A percentile compares a stretch with the other conserved stretches of the same genome.
These are phyloP conservation scores for Diplodia scrobiculata DNA, from an alignment of 2,329 filamentous ascomycete genomes.

Conservation along the genomic window DNA sequence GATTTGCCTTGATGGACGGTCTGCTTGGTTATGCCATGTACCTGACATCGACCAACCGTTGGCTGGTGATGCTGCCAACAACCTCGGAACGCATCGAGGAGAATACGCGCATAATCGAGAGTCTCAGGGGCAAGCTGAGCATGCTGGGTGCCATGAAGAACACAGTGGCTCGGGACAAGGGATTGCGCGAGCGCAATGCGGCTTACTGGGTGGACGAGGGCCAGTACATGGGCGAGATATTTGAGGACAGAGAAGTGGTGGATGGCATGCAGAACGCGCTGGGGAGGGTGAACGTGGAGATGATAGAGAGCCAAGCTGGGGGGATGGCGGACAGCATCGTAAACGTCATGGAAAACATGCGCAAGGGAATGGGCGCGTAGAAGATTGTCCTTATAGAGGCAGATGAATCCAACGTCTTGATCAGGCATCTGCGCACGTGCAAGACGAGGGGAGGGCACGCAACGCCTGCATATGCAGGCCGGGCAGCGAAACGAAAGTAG, in stretches of 20 bases:
- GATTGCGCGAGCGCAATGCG: slow-evolving; percentile 65
- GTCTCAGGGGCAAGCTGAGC: slow-evolving; percentile 66
- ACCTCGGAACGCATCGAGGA: slow-evolving; percentile 68
- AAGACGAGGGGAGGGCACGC: background rate
- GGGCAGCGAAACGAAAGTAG: slow-evolving; percentile 1
- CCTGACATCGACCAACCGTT: slow-evolving; percentile 76
- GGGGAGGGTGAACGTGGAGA: slow-evolving; percentile 63
- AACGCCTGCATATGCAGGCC: background rate
- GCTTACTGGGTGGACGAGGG: slow-evolving; percentile 83
- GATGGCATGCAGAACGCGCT: slow-evolving; percentile 70
- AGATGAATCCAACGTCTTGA: background rate
- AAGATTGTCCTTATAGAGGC: background rate
- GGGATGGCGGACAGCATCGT: slow-evolving; percentile 44
- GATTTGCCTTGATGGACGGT: slow-evolving; percentile 66
- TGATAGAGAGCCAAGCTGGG: slow-evolving; percentile 66
- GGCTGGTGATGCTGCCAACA: slow-evolving; percentile 65
- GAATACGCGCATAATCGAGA: slow-evolving; percentile 59
- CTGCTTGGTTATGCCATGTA: slow-evolving; percentile 68
- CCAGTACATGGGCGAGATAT: slow-evolving; percentile 68
- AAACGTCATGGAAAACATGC: slow-evolving; percentile 21
- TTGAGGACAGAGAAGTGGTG: slow-evolving; percentile 76
- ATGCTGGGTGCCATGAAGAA: slow-evolving; percentile 78
- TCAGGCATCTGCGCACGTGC: background rate
- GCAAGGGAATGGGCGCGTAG: background rate
- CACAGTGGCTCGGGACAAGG: slow-evolving; percentile 72